Evolutionary conservation across 495 filamentous ascomycete genomes (phyloP), one percentile per base, ranked within the genome.

Genomic region (Daldinia caldariorum): DNA sequence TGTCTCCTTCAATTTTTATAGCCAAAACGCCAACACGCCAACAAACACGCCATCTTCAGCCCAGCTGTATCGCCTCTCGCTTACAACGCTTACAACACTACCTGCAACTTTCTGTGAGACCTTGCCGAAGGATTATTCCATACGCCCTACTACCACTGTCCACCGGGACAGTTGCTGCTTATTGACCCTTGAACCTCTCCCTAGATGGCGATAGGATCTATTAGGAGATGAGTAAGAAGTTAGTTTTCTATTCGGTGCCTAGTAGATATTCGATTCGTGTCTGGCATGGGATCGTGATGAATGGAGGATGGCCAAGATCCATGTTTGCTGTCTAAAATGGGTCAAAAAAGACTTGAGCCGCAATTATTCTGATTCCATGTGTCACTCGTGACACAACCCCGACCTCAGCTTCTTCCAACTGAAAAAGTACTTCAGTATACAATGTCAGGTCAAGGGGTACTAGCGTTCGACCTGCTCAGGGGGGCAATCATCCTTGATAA

Each of bases 21-120:
- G 9, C 56, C 54, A 55, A 35, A 34, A 53, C 65, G 65, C 70
- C 55, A 63, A 64, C 61, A 53, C 65, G 65, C 70, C 55, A 63
- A 64, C 61, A 39, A 26, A 26, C 60, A 57, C 60, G 45, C 57
- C 70, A 65, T 63, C 60, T 71, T 69, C 70, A 68, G 70, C 65
- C 60, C 65, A 66, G 62, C 37, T 47, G 37, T 58, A 35, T 56
- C 34, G 32, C 32, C 54, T 31, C 59, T 67, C 54, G 59, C 68
- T 62, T 71, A 66, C 51, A 35, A 35, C 34, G 34, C 34, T 35
- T 35, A 35, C 34, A 35, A 16, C 13, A 6, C n/a, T 31, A 26
- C 26, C n/a, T 31, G 50, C 26, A 6, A 16, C 26, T 20, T 34
- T 10, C 56, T 65, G 32, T 26, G 37, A 63, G 55, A 12, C 59